phyloP scores from a whole-genome alignment of 1,284 basidiomycete genomes.

The Tylopilus sp. region DNA sequence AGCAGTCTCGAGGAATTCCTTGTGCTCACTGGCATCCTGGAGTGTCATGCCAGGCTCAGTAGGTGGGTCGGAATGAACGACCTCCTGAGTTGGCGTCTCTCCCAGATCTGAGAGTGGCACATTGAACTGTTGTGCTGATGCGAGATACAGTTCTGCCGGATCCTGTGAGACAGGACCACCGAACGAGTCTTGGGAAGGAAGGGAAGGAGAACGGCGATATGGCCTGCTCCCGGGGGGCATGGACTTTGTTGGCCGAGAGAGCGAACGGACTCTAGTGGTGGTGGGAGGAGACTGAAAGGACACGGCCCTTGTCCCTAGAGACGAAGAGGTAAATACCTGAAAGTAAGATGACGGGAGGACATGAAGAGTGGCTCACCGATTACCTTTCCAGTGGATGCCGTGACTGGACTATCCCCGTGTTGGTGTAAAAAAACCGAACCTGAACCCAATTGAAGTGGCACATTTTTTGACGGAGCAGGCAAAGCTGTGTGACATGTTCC shows the following conservation, averaged over 20 bases:
- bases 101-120: slow-evolving; percentile 59
- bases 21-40: slow-evolving; percentile 28
- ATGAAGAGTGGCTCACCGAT: slow-evolving; percentile 33
- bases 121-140: slow-evolving; percentile 51
- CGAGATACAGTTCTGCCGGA: slow-evolving; percentile 46
- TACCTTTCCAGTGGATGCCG: slow-evolving; percentile 30
- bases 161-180: slow-evolving; percentile 49
- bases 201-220: slow-evolving; percentile 39
- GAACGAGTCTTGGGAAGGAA: slow-evolving; percentile 59
- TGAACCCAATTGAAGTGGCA: slow-evolving; percentile 16
- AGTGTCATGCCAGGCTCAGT: slow-evolving; percentile 22
- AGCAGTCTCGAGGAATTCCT: slow-evolving; percentile 22
- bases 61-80: slow-evolving; percentile 25
- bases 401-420: slow-evolving; percentile 24
- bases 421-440: slow-evolving; percentile 28
- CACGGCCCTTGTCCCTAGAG: slow-evolving; percentile 29
- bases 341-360: slow-evolving; percentile 18
- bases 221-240: slow-evolving; percentile 23
- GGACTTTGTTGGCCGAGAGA: slow-evolving; percentile 20
- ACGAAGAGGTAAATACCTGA: slow-evolving; percentile 28
- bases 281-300: slow-evolving; percentile 33
- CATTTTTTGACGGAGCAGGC: slow-evolving; percentile 9
- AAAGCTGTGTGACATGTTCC: slow-evolving; percentile 3
- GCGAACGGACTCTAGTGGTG: slow-evolving; percentile 7
- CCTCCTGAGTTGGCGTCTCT: slow-evolving; percentile 33